These are phyloP conservation scores for Tetracladium marchalianum DNA, from an alignment of 495 filamentous ascomycete genomes.

Conservation along the genomic window DNA sequence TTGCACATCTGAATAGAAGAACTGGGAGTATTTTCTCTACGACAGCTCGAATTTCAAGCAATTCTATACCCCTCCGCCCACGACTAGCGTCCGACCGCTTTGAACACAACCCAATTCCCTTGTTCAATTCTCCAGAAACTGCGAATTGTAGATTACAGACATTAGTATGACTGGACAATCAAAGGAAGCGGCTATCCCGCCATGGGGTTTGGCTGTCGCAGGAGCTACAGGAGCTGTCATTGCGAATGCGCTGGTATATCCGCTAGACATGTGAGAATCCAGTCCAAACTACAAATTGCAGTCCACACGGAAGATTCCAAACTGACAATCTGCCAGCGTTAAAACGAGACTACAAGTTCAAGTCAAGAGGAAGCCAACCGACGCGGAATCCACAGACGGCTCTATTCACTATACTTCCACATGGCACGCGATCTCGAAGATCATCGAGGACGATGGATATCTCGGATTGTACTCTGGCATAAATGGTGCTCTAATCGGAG, in stretches of 20 bases:
- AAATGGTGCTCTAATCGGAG: conserved; percentile 73
- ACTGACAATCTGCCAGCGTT: conserved; percentile 42
- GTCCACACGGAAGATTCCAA: not conserved
- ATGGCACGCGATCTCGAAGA: conserved; percentile 79
- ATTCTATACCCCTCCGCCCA: too few species aligned
- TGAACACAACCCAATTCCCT: too few species aligned
- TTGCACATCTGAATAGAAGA: too few species aligned
- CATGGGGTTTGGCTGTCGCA: conserved; percentile 89
- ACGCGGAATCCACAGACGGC: conserved; percentile 27
- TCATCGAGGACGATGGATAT: conserved; percentile 71
- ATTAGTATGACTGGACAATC: conserved; percentile 66
- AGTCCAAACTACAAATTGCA: not conserved
- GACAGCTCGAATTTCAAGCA: too few species aligned
- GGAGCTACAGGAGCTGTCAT: conserved; percentile 89
- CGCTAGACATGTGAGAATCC: conserved; percentile 78
- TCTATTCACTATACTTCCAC: conserved; percentile 73
- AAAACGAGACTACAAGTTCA: conserved; percentile 98
- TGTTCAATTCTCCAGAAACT: too few species aligned
- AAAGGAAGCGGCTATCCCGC: conserved; percentile 67
- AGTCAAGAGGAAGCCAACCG: conserved; percentile 55
- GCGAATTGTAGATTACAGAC: not conserved
- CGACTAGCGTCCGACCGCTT: too few species aligned
- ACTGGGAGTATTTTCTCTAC: too few species aligned
- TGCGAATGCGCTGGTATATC: conserved; percentile 94
- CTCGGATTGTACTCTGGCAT: conserved; percentile 84